A percentile compares a stretch with the other conserved stretches of the same genome.
Conservation (phyloP, 1,284 basidiomycete species). For the Pisolithus thermaeus region DNA sequence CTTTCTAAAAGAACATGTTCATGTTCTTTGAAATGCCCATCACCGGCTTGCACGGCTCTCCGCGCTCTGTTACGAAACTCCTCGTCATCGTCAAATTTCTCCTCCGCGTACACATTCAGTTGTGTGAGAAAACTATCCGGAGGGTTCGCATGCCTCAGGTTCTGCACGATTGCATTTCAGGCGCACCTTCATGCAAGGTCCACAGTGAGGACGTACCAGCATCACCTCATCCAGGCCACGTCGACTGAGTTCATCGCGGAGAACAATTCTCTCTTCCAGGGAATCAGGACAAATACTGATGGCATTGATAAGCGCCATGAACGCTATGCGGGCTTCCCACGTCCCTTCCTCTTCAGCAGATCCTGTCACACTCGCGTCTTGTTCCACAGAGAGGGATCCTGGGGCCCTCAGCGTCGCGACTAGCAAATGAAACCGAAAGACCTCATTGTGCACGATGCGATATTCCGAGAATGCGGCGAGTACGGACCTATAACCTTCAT, state of each 20-base stretch:
- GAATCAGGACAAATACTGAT: constrained; percentile 72
- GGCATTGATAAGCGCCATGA: constrained; percentile 78
- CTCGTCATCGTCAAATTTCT: constrained; percentile 85
- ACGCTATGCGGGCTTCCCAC: constrained; percentile 79
- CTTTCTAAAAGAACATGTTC: constrained; percentile 54
- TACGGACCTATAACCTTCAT: constrained; percentile 70
- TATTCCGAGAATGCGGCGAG: constrained; percentile 79
- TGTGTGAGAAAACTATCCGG: constrained; percentile 72
- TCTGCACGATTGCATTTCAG: constrained; percentile 33
- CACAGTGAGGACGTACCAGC: constrained; percentile 49
- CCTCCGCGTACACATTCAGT: constrained; percentile 77
- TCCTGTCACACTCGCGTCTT: constrained; percentile 34
- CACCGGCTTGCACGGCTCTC: constrained; percentile 34
- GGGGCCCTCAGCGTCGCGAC: constrained; percentile 60
- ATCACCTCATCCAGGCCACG: constrained; percentile 80
- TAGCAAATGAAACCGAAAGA: constrained; percentile 77
- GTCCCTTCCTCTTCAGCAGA: constrained; percentile 53
- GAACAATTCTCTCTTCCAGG: constrained; percentile 70
- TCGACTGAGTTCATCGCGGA: constrained; percentile 77
- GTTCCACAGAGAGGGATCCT: constrained; percentile 36
- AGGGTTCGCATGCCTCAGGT: constrained; percentile 68
- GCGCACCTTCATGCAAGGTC: neutral
- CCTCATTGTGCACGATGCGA: constrained; percentile 62
- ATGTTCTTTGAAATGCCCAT: constrained; percentile 34
- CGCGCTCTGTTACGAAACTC: constrained; percentile 66